Percentiles rank a stretch among this genome's conserved stretches.
These are phyloP conservation scores for Mucor velutinosus DNA, from an alignment of 371 early-diverging fungal species.

Conservation along the genomic window DNA sequence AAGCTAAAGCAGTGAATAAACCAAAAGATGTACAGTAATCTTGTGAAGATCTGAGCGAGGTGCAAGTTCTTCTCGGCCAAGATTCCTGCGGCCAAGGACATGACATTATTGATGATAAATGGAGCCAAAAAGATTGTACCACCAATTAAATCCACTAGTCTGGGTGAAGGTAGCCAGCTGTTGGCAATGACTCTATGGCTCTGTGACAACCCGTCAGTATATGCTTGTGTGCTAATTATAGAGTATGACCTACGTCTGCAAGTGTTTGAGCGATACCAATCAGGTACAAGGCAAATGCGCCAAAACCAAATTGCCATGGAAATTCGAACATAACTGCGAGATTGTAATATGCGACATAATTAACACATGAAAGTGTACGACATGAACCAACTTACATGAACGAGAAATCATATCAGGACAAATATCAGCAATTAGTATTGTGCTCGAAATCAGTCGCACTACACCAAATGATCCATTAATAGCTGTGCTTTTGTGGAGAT, in stretches of 20 bases:
- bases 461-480: background rate
- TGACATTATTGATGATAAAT: conserved; percentile 39
- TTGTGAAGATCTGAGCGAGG: conserved; percentile 32
- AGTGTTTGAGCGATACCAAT: conserved; percentile 38
- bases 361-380: background rate
- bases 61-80: conserved; percentile 27
- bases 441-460: conserved; percentile 31
- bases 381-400: conserved; percentile 23
- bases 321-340: conserved; percentile 33
- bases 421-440: conserved; percentile 26
- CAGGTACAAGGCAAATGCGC: conserved; percentile 28
- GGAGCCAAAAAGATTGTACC: conserved; percentile 37
- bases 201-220: conserved; percentile 14
- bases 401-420: conserved; percentile 31
- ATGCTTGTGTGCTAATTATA: background rate
- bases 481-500: background rate
- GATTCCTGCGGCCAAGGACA: conserved; percentile 44
- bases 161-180: conserved; percentile 51
- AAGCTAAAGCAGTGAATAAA: conserved; percentile 40
- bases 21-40: conserved; percentile 47
- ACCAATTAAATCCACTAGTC: conserved; percentile 39
- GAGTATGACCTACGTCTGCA: conserved; percentile 24
- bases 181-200: conserved; percentile 44
- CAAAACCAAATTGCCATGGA: conserved; percentile 35
- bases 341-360: background rate